phyloP scores from a whole-genome alignment of 2,329 filamentous ascomycete species.

The Pseudodiploospora longispora region DNA sequence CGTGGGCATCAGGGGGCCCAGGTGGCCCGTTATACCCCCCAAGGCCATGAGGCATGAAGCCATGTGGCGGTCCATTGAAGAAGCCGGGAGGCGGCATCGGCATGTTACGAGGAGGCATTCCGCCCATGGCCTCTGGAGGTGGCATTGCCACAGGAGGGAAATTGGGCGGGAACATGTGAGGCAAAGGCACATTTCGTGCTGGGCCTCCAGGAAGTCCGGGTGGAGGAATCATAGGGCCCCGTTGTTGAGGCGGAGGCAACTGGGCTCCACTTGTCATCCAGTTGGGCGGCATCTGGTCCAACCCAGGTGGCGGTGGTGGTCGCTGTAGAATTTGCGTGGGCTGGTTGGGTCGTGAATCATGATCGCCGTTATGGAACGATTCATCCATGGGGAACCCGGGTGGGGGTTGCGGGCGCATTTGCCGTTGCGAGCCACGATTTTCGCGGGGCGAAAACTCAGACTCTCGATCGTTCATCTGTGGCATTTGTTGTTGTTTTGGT shows the following conservation, averaged over 20 bases:
- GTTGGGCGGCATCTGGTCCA: conserved; percentile 51
- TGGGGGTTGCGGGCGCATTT: conserved; percentile 37
- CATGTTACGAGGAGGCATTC: conserved; percentile 45
- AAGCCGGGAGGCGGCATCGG: conserved; percentile 51
- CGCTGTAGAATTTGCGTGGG: conserved; percentile 59
- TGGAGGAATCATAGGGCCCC: conserved; percentile 52
- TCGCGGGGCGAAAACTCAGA: conserved; percentile 32
- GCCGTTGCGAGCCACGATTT: conserved; percentile 26
- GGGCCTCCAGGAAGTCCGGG: conserved; percentile 40
- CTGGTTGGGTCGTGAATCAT: conserved; percentile 40
- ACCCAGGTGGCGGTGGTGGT: conserved; percentile 50
- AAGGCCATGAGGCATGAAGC: conserved; percentile 48
- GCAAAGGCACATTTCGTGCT: conserved; percentile 39
- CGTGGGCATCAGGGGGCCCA: conserved; percentile 38
- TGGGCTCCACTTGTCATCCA: conserved; percentile 42
- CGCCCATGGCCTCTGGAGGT: conserved; percentile 41
- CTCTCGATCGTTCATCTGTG: conserved; percentile 36
- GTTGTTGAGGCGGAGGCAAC: conserved; percentile 32
- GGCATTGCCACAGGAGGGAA: conserved; percentile 44
- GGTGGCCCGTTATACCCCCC: conserved; percentile 47
- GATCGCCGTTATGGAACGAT: conserved; percentile 40
- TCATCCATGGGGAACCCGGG: conserved; percentile 47
- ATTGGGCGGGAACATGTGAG: conserved; percentile 54
- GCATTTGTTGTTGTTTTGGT: conserved; percentile 12
- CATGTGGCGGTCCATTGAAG: conserved; percentile 41